Conservation (phyloP, 208 protist genomes). For the Acanthamoeba healyi region DNA sequence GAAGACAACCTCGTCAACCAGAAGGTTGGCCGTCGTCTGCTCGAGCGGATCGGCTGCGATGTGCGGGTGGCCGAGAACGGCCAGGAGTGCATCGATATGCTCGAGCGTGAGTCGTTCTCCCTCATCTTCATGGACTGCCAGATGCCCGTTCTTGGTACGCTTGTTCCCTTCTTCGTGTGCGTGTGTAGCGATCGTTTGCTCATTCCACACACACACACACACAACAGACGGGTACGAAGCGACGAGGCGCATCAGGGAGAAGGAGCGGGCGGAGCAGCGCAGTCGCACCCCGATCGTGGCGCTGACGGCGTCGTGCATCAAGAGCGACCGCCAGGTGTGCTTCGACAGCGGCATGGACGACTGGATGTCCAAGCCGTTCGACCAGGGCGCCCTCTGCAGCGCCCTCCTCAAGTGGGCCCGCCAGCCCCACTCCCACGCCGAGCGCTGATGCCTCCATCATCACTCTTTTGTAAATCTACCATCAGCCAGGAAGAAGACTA, state of each 20-base stretch:
- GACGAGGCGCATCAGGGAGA: slow-evolving; percentile 62
- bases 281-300: slow-evolving; percentile 79
- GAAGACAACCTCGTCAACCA: slow-evolving; percentile 84
- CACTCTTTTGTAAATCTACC: no score
- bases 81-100: slow-evolving; percentile 68
- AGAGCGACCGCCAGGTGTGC: slow-evolving; percentile 78
- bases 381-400: not conserved
- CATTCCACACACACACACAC: not conserved
- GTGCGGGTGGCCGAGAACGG: slow-evolving; percentile 81
- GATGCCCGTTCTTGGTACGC: slow-evolving; percentile 34
- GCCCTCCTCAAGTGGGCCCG: slow-evolving; percentile 6
- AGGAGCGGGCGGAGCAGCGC: not conserved
- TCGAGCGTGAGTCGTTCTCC: not conserved
- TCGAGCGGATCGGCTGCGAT: slow-evolving; percentile 77
- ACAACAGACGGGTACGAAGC: slow-evolving; percentile 31
- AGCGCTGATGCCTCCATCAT: no score
- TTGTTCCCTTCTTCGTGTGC: not conserved
- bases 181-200: not conserved
- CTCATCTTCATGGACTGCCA: slow-evolving; percentile 52
- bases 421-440: no score
- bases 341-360: slow-evolving; percentile 82
- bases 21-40: slow-evolving; percentile 71
- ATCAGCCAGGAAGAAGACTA: no score
- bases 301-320: slow-evolving; percentile 80
- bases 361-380: slow-evolving; percentile 80